Conservation (phyloP, 176 grass and related monocot species). For the Raddia distichophylla region DNA sequence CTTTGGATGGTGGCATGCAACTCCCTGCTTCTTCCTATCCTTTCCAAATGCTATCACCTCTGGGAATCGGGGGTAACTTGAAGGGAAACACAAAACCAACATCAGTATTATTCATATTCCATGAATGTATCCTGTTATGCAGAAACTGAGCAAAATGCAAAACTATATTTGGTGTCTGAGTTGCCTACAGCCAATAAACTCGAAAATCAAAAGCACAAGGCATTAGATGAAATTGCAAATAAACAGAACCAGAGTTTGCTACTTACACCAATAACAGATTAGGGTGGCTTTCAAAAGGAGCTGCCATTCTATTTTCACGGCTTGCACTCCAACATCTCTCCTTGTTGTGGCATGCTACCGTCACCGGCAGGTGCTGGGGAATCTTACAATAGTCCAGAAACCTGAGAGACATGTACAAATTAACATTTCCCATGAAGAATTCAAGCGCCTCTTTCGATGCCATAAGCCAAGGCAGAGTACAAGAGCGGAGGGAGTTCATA, state of each 20-base stretch:
- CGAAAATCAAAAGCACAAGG: not conserved
- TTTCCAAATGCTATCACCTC: slow-evolving; percentile 90
- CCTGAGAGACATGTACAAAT: slow-evolving; percentile 45
- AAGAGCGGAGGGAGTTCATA: slow-evolving; percentile 25
- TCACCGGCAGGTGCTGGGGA: slow-evolving; percentile 61
- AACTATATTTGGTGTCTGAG: not conserved
- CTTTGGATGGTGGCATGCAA: slow-evolving; percentile 94
- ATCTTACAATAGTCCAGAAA: slow-evolving; percentile 81
- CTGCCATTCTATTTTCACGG: slow-evolving; percentile 55
- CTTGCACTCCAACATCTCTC: slow-evolving; percentile 78
- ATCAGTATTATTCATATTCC: slow-evolving; percentile 35
- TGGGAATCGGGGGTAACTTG: slow-evolving; percentile 77
- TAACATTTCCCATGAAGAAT: slow-evolving; percentile 35
- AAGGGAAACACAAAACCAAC: slow-evolving; percentile 1
- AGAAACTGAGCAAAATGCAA: not conserved
- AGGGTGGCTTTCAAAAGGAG: slow-evolving; percentile 61
- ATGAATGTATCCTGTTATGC: slow-evolving; percentile 18
- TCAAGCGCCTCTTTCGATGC: not conserved
- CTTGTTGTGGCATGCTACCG: slow-evolving; percentile 72
- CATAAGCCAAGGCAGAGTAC: not conserved
- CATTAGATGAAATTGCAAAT: not conserved
- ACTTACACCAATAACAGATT: slow-evolving; percentile 80
- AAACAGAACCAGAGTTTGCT: not conserved
- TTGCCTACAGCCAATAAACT: slow-evolving; percentile 3
- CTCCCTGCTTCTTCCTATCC: slow-evolving; percentile 83